Conservation (phyloP, 2,329 filamentous ascomycete genomes). For the Simplicillium sp. region DNA sequence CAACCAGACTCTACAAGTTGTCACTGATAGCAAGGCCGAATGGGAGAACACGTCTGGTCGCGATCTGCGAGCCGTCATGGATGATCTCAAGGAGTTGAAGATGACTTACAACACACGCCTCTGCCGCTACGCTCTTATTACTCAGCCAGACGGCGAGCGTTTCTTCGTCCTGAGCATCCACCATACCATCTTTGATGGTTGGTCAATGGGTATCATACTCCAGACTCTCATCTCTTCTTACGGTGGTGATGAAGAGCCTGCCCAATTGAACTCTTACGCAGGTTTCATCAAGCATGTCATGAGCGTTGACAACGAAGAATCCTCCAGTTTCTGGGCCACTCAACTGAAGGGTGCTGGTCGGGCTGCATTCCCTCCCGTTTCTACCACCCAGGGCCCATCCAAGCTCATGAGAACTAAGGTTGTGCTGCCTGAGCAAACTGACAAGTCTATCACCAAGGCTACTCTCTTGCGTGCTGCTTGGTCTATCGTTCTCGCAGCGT, state of each 20-base stretch:
- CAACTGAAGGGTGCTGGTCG: conserved; percentile 24
- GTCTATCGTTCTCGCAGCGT: conserved; percentile 37
- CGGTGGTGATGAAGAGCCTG: conserved; percentile 12
- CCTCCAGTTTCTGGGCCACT: conserved; percentile 25
- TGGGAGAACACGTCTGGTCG: not conserved
- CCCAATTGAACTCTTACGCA: conserved; percentile 12
- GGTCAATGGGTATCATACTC: conserved; percentile 7
- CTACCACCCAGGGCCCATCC: conserved; percentile 19
- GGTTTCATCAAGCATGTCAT: conserved; percentile 28
- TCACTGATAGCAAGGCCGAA: not conserved
- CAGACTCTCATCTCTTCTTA: conserved; percentile 3
- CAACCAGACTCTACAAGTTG: not conserved
- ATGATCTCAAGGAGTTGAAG: not conserved
- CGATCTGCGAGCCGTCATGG: not conserved
- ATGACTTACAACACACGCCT: conserved; percentile 9
- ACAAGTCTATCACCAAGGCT: conserved; percentile 29
- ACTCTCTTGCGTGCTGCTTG: conserved; percentile 43
- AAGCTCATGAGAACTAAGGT: conserved; percentile 37
- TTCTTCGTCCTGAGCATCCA: conserved; percentile 7
- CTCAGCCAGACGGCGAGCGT: conserved; percentile 2
- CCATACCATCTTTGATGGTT: conserved; percentile 8
- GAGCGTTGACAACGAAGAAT: conserved; percentile 12
- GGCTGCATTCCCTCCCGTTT: conserved; percentile 25
- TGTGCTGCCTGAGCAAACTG: conserved; percentile 18
- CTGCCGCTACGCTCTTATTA: conserved; percentile 21